Evolutionary conservation across 2,329 filamentous ascomycete genomes (phyloP), one percentile per base, ranked within the genome.

Genomic region (Aquanectria penicillioides): DNA sequence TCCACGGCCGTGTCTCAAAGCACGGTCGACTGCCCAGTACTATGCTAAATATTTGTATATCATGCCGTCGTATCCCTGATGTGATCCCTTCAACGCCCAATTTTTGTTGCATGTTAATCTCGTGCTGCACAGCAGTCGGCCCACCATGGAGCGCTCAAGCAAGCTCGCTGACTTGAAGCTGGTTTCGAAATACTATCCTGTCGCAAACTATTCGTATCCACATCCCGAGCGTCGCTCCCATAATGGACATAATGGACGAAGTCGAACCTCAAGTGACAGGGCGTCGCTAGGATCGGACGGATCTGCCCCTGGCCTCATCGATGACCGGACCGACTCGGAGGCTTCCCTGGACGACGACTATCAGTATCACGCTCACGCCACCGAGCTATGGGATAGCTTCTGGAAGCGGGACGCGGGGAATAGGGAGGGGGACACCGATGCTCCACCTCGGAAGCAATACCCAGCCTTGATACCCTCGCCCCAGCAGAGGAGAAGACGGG

Each of bases 371-470:
- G 68, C 76, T 17, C 76, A 81, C 26, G 75, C 76, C 5, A 69
- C 76, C 22, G 78, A 82, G 64, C 68, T 83, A 3, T 86, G 83
- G 82, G 80, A 85, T 65, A 80, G 74, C 50, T 86, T 84, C 66
- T 84, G 81, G 82, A 65, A 67, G 33, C 66, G 49, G 5, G 23
- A 17, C 25, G 50, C 52, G 8, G 40, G 41, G 36, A 59, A 26
- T 43, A 66, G 62, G 38, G 57, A 61, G 13, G 54, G 63, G 11
- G 33, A 44, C 2, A 15, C 36, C 34, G 62, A 64, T 18, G 40
- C 57, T 28, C 60, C 59, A 17, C 57, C 68, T 9, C 66, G 57
- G 41, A 73, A 73, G 59, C 72, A 75, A 18, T 73, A 73, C 53
- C 71, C 71, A 17, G 73, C 73, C 11, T 56, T 74, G 59, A 68